A percentile compares a stretch with the other conserved stretches of the same genome.
Evolutionary conservation across 306 rosid genomes (phyloP).

Genomic region (Psophocarpus tetragonolobus): DNA sequence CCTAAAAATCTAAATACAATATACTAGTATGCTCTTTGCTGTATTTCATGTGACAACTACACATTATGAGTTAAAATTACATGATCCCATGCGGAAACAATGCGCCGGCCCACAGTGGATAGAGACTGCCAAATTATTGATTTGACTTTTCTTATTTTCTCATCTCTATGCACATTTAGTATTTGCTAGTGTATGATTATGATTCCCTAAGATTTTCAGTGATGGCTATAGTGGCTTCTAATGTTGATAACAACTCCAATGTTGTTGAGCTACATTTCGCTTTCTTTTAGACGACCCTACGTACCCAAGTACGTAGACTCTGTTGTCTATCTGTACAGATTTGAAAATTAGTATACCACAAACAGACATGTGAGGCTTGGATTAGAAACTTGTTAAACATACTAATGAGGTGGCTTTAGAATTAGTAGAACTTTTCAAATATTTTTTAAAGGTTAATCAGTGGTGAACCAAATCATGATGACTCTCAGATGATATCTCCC

Average conservation of each 20-base stretch:
- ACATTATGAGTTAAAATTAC: constrained; percentile 48
- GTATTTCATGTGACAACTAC: constrained; percentile 49
- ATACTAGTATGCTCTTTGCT: constrained; percentile 34
- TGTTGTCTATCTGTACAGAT: not conserved
- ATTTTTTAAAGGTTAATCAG: not conserved
- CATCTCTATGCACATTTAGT: not conserved
- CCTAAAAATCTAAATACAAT: constrained; percentile 19
- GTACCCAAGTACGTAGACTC: not conserved
- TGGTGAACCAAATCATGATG: constrained; percentile 4
- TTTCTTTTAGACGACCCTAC: constrained; percentile 3
- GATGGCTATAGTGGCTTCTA: constrained; percentile 16
- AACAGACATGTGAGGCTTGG: not conserved
- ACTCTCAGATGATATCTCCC: not conserved
- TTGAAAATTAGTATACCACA: not conserved
- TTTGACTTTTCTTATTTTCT: constrained; percentile 31
- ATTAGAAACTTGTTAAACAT: not conserved
- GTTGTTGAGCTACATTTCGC: constrained; percentile 32
- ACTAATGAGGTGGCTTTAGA: not conserved
- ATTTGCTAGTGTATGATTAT: constrained; percentile 7
- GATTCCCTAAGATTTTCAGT: constrained; percentile 22
- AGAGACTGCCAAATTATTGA: constrained; percentile 27
- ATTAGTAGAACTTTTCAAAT: not conserved
- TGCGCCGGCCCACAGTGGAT: constrained; percentile 37
- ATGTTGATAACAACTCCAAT: not conserved
- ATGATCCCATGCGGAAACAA: constrained; percentile 55